Percentiles rank a stretch among this genome's conserved stretches.
phyloP scores from a whole-genome alignment of 192 early-diverging fungal genomes.

The Backusella macrospora region DNA sequence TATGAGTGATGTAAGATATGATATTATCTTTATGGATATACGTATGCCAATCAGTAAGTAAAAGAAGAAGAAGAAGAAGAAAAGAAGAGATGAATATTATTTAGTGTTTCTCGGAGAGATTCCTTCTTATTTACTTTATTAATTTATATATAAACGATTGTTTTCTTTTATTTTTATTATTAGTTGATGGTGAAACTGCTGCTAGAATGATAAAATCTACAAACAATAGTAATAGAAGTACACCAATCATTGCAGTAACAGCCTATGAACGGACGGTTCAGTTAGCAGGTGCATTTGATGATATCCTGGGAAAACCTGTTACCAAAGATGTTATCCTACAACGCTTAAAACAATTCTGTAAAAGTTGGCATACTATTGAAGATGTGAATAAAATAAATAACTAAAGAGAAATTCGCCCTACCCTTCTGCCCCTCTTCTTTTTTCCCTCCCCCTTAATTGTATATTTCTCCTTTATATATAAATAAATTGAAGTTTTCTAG shows the following conservation, averaged over 20 bases:
- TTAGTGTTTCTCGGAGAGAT: neutral
- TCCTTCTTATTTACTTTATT: neutral
- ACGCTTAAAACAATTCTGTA: slow-evolving; percentile 49
- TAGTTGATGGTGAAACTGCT: slow-evolving; percentile 91
- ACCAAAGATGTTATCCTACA: slow-evolving; percentile 62
- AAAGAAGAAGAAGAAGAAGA: neutral
- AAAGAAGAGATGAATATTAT: too few relatives aligned
- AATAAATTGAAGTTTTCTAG: too few relatives aligned
- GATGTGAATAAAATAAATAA: neutral
- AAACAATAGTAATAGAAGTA: slow-evolving; percentile 82
- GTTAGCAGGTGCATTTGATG: slow-evolving; percentile 63
- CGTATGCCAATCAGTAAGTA: slow-evolving; percentile 89
- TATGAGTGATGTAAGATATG: slow-evolving; percentile 87
- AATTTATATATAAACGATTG: neutral
- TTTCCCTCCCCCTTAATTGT: too few relatives aligned
- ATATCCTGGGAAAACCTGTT: slow-evolving; percentile 76
- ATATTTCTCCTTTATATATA: too few relatives aligned
- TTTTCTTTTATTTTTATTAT: neutral
- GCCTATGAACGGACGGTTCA: slow-evolving; percentile 67
- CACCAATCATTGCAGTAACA: slow-evolving; percentile 83
- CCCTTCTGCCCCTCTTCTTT: too few relatives aligned
- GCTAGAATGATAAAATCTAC: slow-evolving; percentile 95
- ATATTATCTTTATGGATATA: slow-evolving; percentile 94
- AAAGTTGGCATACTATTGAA: slow-evolving; percentile 1
- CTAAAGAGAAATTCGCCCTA: too few relatives aligned